These are phyloP conservation scores for Trichosporon faecale DNA, from an alignment of 1,284 basidiomycete genomes.

Conservation along the genomic window DNA sequence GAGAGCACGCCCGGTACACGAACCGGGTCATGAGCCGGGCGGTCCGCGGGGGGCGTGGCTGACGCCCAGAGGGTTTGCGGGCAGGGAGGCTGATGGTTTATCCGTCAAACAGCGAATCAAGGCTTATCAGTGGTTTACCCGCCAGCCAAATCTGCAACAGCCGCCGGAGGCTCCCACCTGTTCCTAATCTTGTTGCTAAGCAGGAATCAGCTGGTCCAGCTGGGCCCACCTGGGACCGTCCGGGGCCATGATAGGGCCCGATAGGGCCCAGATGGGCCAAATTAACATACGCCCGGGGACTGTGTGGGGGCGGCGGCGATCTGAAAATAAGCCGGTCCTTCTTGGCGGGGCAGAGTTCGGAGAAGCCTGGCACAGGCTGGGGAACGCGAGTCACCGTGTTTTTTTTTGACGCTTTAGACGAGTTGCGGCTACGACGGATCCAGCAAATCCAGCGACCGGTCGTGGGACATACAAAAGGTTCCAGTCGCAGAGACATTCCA, in stretches of 20 bases:
- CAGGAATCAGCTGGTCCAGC: slow-evolving; percentile 7
- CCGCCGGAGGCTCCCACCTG: neutral
- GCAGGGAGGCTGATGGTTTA: neutral
- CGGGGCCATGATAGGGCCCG: neutral
- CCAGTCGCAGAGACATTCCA: neutral
- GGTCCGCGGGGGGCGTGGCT: neutral
- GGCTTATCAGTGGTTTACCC: slow-evolving; percentile 1
- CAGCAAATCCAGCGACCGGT: neutral
- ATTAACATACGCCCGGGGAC: neutral
- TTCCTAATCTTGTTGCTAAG: neutral
- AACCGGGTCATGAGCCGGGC: neutral
- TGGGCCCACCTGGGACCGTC: slow-evolving; percentile 6
- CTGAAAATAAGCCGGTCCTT: slow-evolving; percentile 7
- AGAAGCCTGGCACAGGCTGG: too few species aligned
- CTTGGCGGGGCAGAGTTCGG: slow-evolving; percentile 1
- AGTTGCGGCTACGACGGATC: neutral
- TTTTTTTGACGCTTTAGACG: slow-evolving; percentile 1
- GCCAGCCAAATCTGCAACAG: neutral
- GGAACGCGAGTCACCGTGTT: neutral
- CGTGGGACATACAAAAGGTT: neutral
- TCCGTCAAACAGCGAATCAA: neutral
- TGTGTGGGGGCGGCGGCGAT: slow-evolving; percentile 7
- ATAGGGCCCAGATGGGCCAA: neutral
- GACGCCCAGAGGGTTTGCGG: neutral
- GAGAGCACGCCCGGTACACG: neutral